Evolutionary conservation across 352 stramenopile species (phyloP), one percentile per base, ranked within the genome.

Genomic region (Globisporangium alternatum): DNA sequence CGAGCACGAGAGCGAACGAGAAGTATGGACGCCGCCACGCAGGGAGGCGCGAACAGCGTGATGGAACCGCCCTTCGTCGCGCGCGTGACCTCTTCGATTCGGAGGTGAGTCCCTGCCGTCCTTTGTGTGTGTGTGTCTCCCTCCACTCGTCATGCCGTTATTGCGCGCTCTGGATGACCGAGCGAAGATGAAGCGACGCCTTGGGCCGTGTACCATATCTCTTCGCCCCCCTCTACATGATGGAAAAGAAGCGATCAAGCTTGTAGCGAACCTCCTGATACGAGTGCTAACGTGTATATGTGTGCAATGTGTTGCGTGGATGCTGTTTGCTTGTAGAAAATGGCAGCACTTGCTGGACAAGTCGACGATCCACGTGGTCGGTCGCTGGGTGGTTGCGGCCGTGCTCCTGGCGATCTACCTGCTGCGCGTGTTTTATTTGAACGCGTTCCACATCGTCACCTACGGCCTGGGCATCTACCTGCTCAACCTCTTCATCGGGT

Each of bases 401-500:
- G 69, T 88, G 30, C 68, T 98, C 33, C 67, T 99, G 35, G 45
- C 64, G 60, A 66, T 99, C 12, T 99, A 99, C 76, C 85, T 98
- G 47, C 47, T 98, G 7, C 88, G 97, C 56, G 91, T 98, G 59
- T 97, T 96, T 74, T 76, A 82, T 53, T 62, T 98, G 15, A 96
- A 98, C 66, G 90, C 91, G 28, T 99, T 98, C 77, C 98, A 98
- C 78, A 99, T 99, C 70, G 93, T 99, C 25, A 99, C 97, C 0
- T 99, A 99, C 74, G 97, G 96, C 5, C 81, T 99, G 33, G 97
- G 97, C 43, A 99, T 99, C 67, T 99, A 98, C 76, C 78, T 99
- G 54, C 79, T 99, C 57, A 99, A 99, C 71, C 97, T 99, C 65
- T 99, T 99, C 69, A 99, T 99, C 75, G 97, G 97, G 5, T 99